Conservation (phyloP, 2,329 filamentous ascomycete genomes). For the Aureobasidium vineae region DNA sequence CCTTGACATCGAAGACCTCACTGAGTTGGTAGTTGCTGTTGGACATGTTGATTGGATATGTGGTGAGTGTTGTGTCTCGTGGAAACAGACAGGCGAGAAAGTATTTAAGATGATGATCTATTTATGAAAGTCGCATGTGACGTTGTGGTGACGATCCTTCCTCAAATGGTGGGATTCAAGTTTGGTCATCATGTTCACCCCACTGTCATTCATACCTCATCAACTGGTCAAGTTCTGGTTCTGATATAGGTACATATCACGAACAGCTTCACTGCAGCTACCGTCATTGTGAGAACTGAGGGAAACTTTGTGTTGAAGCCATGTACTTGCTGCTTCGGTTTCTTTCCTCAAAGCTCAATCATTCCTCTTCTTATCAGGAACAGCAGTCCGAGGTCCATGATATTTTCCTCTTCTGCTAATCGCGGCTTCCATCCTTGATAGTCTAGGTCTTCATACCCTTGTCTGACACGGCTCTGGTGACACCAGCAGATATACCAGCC, state of each 20-base stretch:
- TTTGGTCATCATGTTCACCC: background rate
- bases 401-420: background rate
- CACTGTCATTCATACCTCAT: background rate
- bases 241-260: background rate
- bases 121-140: constrained; percentile 17
- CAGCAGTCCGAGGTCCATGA: background rate
- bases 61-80: background rate
- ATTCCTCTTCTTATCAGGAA: background rate
- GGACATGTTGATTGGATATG: background rate
- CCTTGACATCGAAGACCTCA: constrained; percentile 42
- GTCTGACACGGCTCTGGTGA: background rate
- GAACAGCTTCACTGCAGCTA: background rate
- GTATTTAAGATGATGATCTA: constrained; percentile 8
- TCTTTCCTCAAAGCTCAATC: background rate
- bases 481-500: background rate
- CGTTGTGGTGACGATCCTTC: constrained; percentile 23
- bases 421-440: background rate
- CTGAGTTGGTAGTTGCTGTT: constrained; percentile 35
- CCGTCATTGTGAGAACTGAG: background rate
- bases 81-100: background rate
- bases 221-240: background rate
- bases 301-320: background rate
- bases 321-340: background rate
- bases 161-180: background rate
- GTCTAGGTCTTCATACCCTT: background rate